Conservation (phyloP, 2,329 filamentous ascomycete species). For the Hymenoscyphus albidus region DNA sequence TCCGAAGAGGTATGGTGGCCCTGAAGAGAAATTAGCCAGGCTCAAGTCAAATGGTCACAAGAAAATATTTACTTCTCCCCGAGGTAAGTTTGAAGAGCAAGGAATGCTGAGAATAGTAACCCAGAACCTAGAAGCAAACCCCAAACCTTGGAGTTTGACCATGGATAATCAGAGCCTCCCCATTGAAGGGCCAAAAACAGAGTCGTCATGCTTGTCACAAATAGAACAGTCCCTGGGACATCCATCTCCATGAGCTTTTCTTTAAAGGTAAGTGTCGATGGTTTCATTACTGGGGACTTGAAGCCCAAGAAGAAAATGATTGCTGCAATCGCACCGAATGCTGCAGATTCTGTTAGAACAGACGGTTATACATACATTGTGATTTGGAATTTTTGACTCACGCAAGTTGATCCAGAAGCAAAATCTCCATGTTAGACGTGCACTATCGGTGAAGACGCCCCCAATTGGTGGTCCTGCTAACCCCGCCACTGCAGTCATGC, state of each 20-base stretch:
- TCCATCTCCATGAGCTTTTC: constrained; percentile 46
- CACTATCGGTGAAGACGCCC: constrained; percentile 31
- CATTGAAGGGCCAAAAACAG: constrained; percentile 44
- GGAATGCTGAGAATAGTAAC: constrained; percentile 33
- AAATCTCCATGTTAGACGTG: constrained; percentile 18
- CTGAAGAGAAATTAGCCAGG: constrained; percentile 12
- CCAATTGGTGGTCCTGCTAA: constrained; percentile 34
- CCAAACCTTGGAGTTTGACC: constrained; percentile 40
- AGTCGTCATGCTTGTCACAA: constrained; percentile 41
- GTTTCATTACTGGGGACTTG: constrained; percentile 32
- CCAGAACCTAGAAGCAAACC: constrained; percentile 39
- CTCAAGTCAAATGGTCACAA: constrained; percentile 21
- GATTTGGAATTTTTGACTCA: constrained; percentile 34
- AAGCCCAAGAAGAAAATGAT: constrained; percentile 38
- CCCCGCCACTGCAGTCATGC: constrained; percentile 17
- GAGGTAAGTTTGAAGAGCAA: constrained; percentile 36
- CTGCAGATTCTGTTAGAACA: background rate
- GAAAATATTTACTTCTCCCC: constrained; percentile 36
- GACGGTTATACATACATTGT: background rate
- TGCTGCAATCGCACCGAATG: constrained; percentile 8
- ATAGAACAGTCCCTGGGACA: constrained; percentile 39
- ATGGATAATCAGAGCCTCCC: constrained; percentile 42
- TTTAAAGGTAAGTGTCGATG: constrained; percentile 36
- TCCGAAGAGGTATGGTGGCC: constrained; percentile 38
- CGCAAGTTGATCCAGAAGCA: constrained; percentile 21